phyloP scores from a whole-genome alignment of 164 flowering plant genomes.

The Nelumbo lutea region DNA sequence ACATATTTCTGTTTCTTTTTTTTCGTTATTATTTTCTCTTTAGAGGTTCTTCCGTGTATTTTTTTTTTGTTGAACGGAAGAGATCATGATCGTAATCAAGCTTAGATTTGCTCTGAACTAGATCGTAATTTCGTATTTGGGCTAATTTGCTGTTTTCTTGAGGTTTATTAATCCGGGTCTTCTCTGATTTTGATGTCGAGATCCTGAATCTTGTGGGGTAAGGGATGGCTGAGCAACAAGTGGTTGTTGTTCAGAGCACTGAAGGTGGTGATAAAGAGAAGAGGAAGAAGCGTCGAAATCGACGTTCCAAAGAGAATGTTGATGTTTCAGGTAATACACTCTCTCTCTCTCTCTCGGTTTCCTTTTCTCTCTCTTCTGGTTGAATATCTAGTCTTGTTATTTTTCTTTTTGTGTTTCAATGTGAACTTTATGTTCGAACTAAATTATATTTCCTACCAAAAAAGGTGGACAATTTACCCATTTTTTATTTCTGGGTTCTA shows the following conservation, averaged over 20 bases:
- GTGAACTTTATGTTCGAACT: no score
- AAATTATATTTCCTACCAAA: no score
- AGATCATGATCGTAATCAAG: conserved; percentile 7
- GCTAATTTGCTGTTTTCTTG: conserved; percentile 14
- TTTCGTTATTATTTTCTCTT: not conserved
- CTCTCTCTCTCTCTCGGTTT: not conserved
- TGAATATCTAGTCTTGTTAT: not conserved
- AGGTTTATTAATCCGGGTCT: not conserved
- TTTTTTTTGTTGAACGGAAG: conserved; percentile 23
- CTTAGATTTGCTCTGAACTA: conserved; percentile 3
- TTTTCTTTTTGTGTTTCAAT: no score
- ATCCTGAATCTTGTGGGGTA: not conserved
- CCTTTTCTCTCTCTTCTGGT: not conserved
- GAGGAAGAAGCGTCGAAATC: conserved; percentile 72
- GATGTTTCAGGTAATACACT: conserved; percentile 35
- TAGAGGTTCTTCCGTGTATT: conserved; percentile 32
- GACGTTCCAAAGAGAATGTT: conserved; percentile 48
- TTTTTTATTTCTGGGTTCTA: no score
- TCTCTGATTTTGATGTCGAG: no score
- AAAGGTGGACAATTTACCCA: no score
- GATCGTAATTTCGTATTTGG: not conserved
- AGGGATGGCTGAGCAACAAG: conserved; percentile 14
- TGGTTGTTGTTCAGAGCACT: conserved; percentile 26
- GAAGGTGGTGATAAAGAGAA: conserved; percentile 55
- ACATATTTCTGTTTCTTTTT: not conserved